Base-by-base conservation (phyloP, 108 stramenopile species). In the Stephanodiscus minutulus region DNA sequence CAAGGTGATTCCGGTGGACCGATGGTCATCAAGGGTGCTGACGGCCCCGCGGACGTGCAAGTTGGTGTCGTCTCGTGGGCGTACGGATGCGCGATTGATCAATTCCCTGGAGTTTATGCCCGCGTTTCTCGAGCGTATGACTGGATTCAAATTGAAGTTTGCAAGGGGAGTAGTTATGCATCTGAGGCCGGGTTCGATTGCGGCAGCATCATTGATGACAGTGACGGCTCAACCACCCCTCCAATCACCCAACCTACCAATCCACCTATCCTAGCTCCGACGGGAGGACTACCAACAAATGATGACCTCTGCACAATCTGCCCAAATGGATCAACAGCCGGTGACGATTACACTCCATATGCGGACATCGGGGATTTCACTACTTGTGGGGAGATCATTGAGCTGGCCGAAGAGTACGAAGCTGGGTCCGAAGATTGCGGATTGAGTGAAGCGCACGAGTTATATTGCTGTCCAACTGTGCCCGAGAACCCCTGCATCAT, bases 101-200 rank as follows among this genome's bases (percentile, higher is more conserved):
- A 77, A 21, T 77, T 73, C 56, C 81, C 81, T 18, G 81, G 81
- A 22, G 81, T 82, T 1, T 82, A 82, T 76, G 33, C 80, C 47
- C 62, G 80, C 11, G 59, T 81, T 12, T 72, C 63, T 13, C 10
- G 17, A 25, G 43, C 36, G 18, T 78, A 78, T 56, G 66, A 63
- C 29, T 82, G 81, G 76, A 68, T 82, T n/a, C 15, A 21, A 50
- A 36, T 22, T 37, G 46, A 74, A 53, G 73, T 74, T 6, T 74
- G 73, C 59, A 37, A 50, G 24, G 24, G 57, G 18, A 60, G 65
- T 12, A 36, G 20, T 20, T 18, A 73, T 49, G 52, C 64, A 36
- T 58, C 57, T 0, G 57, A 28, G 29, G 59, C 59, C 9, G 59
- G 59, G 35, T 60, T 60, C 15, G 55, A 56, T 56, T 56, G 55